Conservation (phyloP, 805 yeast species). For the Zygotorulaspora sp. region DNA sequence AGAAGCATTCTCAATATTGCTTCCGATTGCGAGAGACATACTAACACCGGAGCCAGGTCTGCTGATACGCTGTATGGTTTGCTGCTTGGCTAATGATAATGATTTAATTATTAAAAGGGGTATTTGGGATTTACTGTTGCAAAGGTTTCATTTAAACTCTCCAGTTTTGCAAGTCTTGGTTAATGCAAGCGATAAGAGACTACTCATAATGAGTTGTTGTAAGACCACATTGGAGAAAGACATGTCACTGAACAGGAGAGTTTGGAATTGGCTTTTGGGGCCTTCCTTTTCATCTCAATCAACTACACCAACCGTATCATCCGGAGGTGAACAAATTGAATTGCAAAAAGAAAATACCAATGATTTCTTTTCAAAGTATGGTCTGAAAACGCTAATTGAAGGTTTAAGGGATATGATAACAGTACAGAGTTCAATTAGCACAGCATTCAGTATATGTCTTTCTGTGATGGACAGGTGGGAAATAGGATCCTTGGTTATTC, state of each 20-base stretch:
- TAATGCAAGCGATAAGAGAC: constrained; percentile 49
- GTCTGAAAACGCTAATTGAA: constrained; percentile 43
- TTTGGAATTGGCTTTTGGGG: constrained; percentile 92
- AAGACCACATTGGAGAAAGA: constrained; percentile 72
- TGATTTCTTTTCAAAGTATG: constrained; percentile 57
- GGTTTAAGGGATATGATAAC: constrained; percentile 51
- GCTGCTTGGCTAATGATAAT: constrained; percentile 62
- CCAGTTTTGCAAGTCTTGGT: constrained; percentile 48
- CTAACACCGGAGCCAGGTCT: constrained; percentile 77
- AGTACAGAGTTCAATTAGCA: constrained; percentile 35
- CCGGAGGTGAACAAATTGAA: constrained; percentile 6
- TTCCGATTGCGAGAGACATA: constrained; percentile 54
- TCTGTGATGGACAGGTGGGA: constrained; percentile 94
- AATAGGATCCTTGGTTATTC: constrained; percentile 71
- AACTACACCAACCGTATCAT: constrained; percentile 6
- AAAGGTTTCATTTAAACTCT: constrained; percentile 62
- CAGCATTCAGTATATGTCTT: constrained; percentile 59
- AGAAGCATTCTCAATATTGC: constrained; percentile 34
- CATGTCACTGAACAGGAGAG: constrained; percentile 89
- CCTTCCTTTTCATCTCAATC: constrained; percentile 38
- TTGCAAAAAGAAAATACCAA: constrained; percentile 31
- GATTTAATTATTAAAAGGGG: constrained; percentile 79
- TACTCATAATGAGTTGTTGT: constrained; percentile 59
- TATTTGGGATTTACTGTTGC: constrained; percentile 71
- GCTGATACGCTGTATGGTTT: constrained; percentile 65